Evolutionary conservation across 2,329 filamentous ascomycete genomes (phyloP), one percentile per base, ranked within the genome.

Genomic region (Trichoderma endophyticum): DNA sequence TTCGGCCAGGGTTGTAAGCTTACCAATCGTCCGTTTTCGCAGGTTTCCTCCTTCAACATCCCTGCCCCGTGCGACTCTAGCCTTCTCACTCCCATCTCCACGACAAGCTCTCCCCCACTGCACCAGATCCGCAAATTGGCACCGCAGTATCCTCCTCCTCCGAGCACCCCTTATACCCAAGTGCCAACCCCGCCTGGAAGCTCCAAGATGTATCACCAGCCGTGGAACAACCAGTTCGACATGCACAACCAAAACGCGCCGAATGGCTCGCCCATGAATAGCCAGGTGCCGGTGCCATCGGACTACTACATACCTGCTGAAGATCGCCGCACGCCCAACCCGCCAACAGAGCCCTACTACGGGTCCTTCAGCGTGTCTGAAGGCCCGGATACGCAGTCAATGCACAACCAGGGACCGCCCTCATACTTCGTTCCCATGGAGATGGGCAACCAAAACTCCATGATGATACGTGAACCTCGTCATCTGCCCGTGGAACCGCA

Each of bases 61-160:
- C 73, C 78, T 75, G 68, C 77, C 77, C 76, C 80, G 73, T 83
- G 81, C 79, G 85, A 86, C 74, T 77, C 82, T 48, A 81, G 80
- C 59, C 80, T 88, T 70, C 79, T 86, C 63, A 87, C 86, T n/a
- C 86, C 87, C 30, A 83, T 84, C n/a, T 87, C 86, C 61, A 81
- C 81, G 62, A 80, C 82, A 70, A 83, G 80, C 32, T 88, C 86
- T 36, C 86, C 86, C 68, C 83, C 84, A 63, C 75, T 86, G 57
- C 81, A 83, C 68, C 84, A 86, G 70, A 81, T 80, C 66, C 78
- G 79, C 69, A 85, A 86, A 74, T 79, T 82, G 63, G 79, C 81
- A 75, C 78, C 80, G 71, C 78, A 80, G 32, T 86, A 85, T 73
- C 82, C 76, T 60, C 76, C 81, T 18, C 81, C 81, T n/a, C 78